A percentile compares a stretch with the other conserved stretches of the same genome.
Evolutionary conservation across 805 yeast species (phyloP).

Genomic region (Candida boleticola): DNA sequence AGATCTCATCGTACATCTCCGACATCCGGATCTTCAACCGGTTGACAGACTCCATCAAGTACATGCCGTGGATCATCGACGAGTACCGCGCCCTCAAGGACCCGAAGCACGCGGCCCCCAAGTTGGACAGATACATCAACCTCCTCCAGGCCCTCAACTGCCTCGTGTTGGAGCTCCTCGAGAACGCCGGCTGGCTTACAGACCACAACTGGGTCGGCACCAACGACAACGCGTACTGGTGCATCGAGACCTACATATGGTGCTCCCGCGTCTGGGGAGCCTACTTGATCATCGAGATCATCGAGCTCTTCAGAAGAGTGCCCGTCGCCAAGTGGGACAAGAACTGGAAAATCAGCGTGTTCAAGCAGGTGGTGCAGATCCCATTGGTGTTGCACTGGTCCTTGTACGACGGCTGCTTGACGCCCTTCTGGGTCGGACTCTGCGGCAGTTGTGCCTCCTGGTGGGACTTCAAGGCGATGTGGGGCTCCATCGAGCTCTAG

Average conservation of each 20-base stretch:
- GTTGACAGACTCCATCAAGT: conserved; percentile 39
- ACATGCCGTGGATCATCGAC: conserved; percentile 45
- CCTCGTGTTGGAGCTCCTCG: conserved; percentile 37
- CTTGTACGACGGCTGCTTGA: conserved; percentile 41
- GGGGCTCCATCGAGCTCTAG: conserved; percentile 29
- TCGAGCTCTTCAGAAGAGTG: conserved; percentile 40
- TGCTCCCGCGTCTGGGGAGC: conserved; percentile 45
- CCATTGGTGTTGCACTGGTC: conserved; percentile 47
- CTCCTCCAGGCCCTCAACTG: conserved; percentile 40
- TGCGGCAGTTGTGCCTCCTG: conserved; percentile 45
- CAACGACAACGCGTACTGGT: conserved; percentile 38
- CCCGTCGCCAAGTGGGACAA: conserved; percentile 35
- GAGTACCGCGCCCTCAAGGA: conserved; percentile 29
- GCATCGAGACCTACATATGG: conserved; percentile 44
- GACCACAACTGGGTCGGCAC: conserved; percentile 47
- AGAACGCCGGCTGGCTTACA: conserved; percentile 45
- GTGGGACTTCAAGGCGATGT: conserved; percentile 36
- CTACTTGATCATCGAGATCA: conserved; percentile 36
- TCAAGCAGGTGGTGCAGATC: conserved; percentile 37
- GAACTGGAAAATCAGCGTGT: conserved; percentile 33
- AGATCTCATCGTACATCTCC: conserved; percentile 34
- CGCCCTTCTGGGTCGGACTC: conserved; percentile 48
- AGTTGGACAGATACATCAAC: conserved; percentile 32
- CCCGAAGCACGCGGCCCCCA: conserved; percentile 23
- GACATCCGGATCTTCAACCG: conserved; percentile 43